Evolutionary conservation across 208 protist genomes (phyloP), one percentile per base, ranked within the genome.

Genomic region (Crithidia mellificae): DNA sequence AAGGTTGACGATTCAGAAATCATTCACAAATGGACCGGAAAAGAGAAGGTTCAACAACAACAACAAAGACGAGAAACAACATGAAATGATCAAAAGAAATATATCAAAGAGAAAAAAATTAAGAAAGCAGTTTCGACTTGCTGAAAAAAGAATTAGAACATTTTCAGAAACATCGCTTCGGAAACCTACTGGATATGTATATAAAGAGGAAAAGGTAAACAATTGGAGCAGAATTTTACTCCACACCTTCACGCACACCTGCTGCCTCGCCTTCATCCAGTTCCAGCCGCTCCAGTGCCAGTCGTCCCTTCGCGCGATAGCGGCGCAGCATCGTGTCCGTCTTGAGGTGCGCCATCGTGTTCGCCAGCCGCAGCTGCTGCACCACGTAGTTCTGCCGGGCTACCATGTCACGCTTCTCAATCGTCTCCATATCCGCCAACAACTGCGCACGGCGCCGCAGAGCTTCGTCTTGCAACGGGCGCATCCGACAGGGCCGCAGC

Each of bases 271-370:
- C 17, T 9, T 56, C 29, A 17, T 43, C 49, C 30, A 61, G 19
- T 12, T 34, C 44, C 39, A 76, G 49, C 6, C 63, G 46, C 22
- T 76, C 70, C 52, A 76, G 63, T 29, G 70, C 70, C n/a, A 62
- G n/a, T 1, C 70, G 70, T 0, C 70, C 44, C 1, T 34, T 62
- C 2, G 49, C 56, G 41, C 70, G 57, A 43, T 65, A 76, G 0
- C 70, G 70, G 11, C 70, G 70, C 56, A 66, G 43, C 70, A 76
- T 76, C 14, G 55, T 44, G 22, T 76, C 70, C 9, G 70, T 65
- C 39, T 69, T 22, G 2, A 59, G 29, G 12, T 66, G 39, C n/a
- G 70, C 51, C 49, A 76, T 69, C 7, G 55, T 56, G 36, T 65
- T 76, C 17, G 63, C 44, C 30, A 76, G 46, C 0, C 46, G 43